These are phyloP conservation scores for Calonectria henricotiae DNA, from an alignment of 2,329 filamentous ascomycete genomes.

Conservation along the genomic window DNA sequence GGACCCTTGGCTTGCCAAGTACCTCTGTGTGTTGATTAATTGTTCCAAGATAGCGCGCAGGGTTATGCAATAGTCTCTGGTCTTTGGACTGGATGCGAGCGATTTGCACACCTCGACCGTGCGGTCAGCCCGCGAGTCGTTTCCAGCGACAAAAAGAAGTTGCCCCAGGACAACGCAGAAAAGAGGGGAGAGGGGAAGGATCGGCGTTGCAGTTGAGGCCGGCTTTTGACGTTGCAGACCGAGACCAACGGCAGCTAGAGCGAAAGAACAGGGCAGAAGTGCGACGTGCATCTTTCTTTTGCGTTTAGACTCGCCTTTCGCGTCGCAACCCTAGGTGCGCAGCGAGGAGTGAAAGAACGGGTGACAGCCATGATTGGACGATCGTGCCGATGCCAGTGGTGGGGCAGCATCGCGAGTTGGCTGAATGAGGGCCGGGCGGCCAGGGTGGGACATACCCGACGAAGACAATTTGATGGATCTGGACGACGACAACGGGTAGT, in stretches of 20 bases:
- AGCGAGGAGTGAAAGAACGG: slow-evolving; percentile 14
- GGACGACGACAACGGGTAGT: slow-evolving; percentile 36
- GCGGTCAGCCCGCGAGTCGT: slow-evolving; percentile 33
- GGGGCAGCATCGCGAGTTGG: slow-evolving; percentile 21
- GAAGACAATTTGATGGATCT: slow-evolving; percentile 47
- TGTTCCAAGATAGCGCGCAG: slow-evolving; percentile 28
- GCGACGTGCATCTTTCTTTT: slow-evolving; percentile 31
- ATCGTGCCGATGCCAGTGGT: slow-evolving; percentile 27
- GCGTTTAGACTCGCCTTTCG: slow-evolving; percentile 14
- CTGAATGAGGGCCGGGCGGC: slow-evolving; percentile 25
- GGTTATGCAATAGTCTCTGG: slow-evolving; percentile 27
- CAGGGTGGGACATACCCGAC: slow-evolving; percentile 39
- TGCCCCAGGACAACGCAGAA: slow-evolving; percentile 14
- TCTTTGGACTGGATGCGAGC: slow-evolving; percentile 32
- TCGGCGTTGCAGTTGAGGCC: slow-evolving; percentile 9
- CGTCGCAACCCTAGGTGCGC: slow-evolving; percentile 11
- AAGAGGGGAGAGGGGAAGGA: slow-evolving; percentile 27
- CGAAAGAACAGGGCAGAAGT: slow-evolving; percentile 22
- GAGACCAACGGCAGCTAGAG: slow-evolving; percentile 20
- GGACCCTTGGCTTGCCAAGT: slow-evolving; percentile 13
- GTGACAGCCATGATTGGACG: slow-evolving; percentile 34
- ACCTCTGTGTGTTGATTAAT: slow-evolving; percentile 6
- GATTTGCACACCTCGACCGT: slow-evolving; percentile 40
- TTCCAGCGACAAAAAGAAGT: neutral
- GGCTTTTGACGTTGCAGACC: slow-evolving; percentile 5